Percentiles rank a stretch among this genome's conserved stretches.
Conservation (phyloP, 1,139 yeast species). For the Pneumocystis murina region DNA sequence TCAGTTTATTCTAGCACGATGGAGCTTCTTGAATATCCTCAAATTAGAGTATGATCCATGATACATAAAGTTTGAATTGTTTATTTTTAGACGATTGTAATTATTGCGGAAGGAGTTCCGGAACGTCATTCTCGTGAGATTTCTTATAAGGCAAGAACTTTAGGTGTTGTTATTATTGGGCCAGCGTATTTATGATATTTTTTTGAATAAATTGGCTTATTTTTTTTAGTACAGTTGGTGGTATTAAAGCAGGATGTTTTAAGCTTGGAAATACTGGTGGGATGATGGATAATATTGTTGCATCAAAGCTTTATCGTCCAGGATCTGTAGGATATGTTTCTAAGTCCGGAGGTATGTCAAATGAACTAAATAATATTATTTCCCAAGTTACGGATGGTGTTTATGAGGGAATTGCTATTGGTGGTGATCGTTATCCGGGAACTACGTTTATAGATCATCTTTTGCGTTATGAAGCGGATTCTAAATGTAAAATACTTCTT, state of each 20-base stretch:
- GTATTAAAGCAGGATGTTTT: constrained; percentile 37
- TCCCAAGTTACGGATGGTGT: constrained; percentile 34
- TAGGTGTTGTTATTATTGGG: constrained; percentile 34
- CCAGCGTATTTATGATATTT: constrained; percentile 26
- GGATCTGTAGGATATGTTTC: constrained; percentile 36
- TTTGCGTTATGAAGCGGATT: constrained; percentile 33
- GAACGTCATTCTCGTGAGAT: constrained; percentile 37
- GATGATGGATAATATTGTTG: constrained; percentile 37
- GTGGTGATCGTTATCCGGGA: constrained; percentile 37
- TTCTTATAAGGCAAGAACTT: constrained; percentile 30
- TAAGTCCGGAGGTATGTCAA: constrained; percentile 37
- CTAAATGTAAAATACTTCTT: constrained; percentile 32
- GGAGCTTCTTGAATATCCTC: constrained; percentile 34
- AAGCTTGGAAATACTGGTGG: constrained; percentile 38
- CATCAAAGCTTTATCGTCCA: constrained; percentile 34
- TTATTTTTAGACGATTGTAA: constrained; percentile 27
- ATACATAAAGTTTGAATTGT: background rate
- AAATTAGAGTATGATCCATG: constrained; percentile 21
- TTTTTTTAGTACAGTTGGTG: constrained; percentile 24
- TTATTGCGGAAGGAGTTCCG: constrained; percentile 36
- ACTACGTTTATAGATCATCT: constrained; percentile 35
- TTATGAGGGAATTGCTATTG: constrained; percentile 35
- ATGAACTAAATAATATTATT: constrained; percentile 34
- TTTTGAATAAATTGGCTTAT: background rate
- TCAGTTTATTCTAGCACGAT: constrained; percentile 34